phyloP scores from a whole-genome alignment of 192 early-diverging fungal species.

The Allomyces javanicus region DNA sequence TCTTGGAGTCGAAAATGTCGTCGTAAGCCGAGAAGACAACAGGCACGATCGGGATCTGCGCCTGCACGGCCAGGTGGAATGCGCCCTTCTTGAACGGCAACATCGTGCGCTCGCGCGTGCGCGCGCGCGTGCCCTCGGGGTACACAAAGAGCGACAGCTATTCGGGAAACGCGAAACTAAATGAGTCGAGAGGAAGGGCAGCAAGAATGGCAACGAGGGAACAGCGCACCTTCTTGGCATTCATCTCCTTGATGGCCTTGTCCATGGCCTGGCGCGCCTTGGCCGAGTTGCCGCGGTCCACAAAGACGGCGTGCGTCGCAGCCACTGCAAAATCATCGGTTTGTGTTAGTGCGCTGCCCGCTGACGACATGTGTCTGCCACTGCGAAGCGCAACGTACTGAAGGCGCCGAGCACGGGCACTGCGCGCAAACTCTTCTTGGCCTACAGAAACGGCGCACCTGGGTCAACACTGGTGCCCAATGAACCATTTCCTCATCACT shows the following conservation, averaged over 20 bases:
- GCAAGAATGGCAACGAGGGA: too few relatives aligned
- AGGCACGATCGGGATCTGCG: conserved; percentile 66
- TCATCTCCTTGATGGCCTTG: conserved; percentile 12
- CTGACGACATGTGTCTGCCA: neutral
- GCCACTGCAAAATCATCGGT: neutral
- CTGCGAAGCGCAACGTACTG: neutral
- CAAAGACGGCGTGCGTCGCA: neutral
- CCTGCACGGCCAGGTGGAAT: conserved; percentile 79
- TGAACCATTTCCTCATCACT: too few relatives aligned
- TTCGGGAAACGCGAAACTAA: neutral
- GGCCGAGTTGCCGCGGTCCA: neutral
- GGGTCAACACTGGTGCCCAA: neutral
- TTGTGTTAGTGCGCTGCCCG: neutral
- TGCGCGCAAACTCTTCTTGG: neutral
- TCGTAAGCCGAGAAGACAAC: conserved; percentile 51
- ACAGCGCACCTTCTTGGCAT: neutral
- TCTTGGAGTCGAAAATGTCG: conserved; percentile 32
- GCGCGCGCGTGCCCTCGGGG: conserved; percentile 78
- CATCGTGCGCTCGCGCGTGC: conserved; percentile 41
- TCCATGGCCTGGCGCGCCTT: conserved; percentile 1
- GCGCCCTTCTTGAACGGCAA: conserved; percentile 94
- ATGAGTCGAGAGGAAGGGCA: too few relatives aligned
- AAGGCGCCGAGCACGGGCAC: neutral
- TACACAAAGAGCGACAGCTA: conserved; percentile 63
- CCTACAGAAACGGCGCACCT: neutral